Evolutionary conservation across 2,329 filamentous ascomycete species (phyloP).

Genomic region (Alternaria triticina): DNA sequence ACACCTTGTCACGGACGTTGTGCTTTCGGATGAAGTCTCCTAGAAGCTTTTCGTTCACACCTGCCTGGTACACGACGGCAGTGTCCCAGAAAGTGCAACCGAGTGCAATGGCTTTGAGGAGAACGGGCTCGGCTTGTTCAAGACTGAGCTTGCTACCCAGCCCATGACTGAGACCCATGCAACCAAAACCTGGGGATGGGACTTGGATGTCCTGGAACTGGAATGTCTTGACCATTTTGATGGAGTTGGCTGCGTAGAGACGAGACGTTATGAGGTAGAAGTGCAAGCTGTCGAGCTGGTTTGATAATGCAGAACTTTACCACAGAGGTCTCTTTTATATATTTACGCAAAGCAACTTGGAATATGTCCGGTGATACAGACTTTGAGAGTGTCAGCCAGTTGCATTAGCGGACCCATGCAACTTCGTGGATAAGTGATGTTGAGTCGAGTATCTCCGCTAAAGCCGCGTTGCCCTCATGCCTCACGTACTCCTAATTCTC

Average conservation of each 20-base stretch:
- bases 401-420: not conserved
- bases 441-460: not conserved
- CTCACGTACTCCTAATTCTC: not conserved
- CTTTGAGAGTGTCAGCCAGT: not conserved
- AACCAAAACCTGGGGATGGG: constrained; percentile 59
- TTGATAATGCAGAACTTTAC: not conserved
- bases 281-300: not conserved
- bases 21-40: constrained; percentile 38
- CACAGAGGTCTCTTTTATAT: not conserved
- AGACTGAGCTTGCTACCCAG: constrained; percentile 53
- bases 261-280: not conserved
- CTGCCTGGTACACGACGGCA: constrained; percentile 28
- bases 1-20: constrained; percentile 32
- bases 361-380: not conserved
- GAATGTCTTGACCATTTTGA: constrained; percentile 27
- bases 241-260: not conserved
- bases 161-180: constrained; percentile 59
- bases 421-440: not conserved
- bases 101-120: constrained; percentile 56
- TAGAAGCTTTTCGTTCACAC: constrained; percentile 37
- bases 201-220: constrained; percentile 46
- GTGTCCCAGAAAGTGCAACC: constrained; percentile 62
- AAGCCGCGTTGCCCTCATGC: not conserved
- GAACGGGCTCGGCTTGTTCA: constrained; percentile 57
- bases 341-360: not conserved